Percentiles rank a stretch among this genome's conserved stretches.
Conservation (phyloP, 371 early-diverging fungal species). For the Gilbertella persicaria region DNA sequence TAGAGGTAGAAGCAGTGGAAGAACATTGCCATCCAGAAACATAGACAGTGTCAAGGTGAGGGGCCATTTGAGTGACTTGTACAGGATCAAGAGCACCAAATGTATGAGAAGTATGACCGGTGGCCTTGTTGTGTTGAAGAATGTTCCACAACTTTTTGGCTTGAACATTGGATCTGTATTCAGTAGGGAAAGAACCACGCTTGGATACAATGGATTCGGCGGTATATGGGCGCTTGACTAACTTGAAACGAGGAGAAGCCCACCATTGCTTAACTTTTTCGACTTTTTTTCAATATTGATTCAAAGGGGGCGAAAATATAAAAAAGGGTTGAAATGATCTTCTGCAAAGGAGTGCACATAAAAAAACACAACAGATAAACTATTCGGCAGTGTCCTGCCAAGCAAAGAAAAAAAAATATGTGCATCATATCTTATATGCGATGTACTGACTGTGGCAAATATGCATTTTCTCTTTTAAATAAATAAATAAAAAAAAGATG, state of each 20-base stretch:
- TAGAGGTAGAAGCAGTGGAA: constrained; percentile 94
- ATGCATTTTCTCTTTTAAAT: too few relatives aligned
- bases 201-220: constrained; percentile 91
- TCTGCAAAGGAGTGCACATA: background rate
- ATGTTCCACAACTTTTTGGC: constrained; percentile 94
- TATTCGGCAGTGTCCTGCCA: background rate
- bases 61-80: constrained; percentile 96
- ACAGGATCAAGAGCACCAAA: constrained; percentile 95
- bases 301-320: background rate
- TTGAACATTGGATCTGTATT: constrained; percentile 83
- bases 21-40: constrained; percentile 99
- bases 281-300: too few relatives aligned
- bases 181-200: constrained; percentile 78
- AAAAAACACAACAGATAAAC: background rate
- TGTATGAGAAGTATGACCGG: constrained; percentile 85
- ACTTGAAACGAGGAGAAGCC: constrained; percentile 79
- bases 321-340: background rate
- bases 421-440: background rate
- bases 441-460: too few relatives aligned
- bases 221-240: constrained; percentile 88
- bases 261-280: constrained; percentile 90
- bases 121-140: constrained; percentile 76
- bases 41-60: constrained; percentile 96
- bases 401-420: background rate
- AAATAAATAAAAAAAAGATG: too few relatives aligned